Base-by-base conservation (phyloP, 169 alveolate genomes). In the Plasmodium malariae region DNA sequence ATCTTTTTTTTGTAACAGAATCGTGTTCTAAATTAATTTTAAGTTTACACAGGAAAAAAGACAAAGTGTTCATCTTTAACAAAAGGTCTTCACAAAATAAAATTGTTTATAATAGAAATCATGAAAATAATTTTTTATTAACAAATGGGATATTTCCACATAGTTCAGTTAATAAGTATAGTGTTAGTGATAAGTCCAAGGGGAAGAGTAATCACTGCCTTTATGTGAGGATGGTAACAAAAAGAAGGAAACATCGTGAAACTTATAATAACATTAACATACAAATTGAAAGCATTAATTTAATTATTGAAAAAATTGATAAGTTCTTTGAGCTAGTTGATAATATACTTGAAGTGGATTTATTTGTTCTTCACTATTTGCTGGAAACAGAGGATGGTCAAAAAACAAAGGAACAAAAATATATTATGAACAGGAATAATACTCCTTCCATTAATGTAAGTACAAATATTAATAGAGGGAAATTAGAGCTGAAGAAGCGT, bases 361-460 rank as follows among this genome's bases (percentile, higher is more conserved):
- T 72, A n/a, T 72, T 17, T 24, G 36, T 72, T n/a, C n/a, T 72
- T 57, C 51, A 72, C 3, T 36, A 72, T 40, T 21, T 49, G 28
- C 32, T 67, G 40, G 57, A 28, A 0, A n/a, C 14, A 5, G 12
- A 28, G 17, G 3, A 28, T 30, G 49, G 26, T 1, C 24, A 14
- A 26, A 19, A 67, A 21, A 4, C 62, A 34, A 36, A 43, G 28
- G 24, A 43, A 26, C 14, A 67, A 9, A 0, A 0, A 21, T 11
- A 17, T 21, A 12, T 0, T 34, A 21, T 11, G 26, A 36, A 17
- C n/a, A n/a, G 17, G 19, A 48, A 48, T 11, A 26, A 0, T 11
- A 1, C 0, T 48, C 14, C 57, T 0, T 12, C 43, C 43, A 34
- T 14, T 21, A 21, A 65, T n/a, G 11, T 68, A 9, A 68, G 14